These are phyloP conservation scores for Paecilomyces sp. DNA, from an alignment of 2,329 filamentous ascomycete species.

Conservation along the genomic window DNA sequence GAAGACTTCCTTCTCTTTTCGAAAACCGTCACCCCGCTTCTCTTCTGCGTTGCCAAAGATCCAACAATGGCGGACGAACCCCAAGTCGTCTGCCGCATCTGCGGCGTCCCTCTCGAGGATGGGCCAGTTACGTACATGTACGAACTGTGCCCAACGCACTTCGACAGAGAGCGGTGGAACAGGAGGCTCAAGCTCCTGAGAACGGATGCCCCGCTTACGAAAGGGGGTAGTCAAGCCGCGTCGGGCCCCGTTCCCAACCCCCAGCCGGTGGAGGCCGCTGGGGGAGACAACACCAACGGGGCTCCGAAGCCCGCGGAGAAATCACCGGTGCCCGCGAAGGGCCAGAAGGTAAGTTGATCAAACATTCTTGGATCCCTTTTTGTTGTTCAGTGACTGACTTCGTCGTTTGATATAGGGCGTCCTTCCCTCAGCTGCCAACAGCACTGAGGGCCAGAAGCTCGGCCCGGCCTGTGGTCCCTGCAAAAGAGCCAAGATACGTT, in stretches of 20 bases:
- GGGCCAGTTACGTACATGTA: not conserved
- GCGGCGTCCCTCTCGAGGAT: not conserved
- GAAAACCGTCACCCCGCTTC: not conserved
- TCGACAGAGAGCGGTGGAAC: not conserved
- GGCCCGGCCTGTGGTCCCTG: conserved; percentile 15
- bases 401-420: not conserved
- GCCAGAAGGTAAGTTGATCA: not conserved
- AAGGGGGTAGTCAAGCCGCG: not conserved
- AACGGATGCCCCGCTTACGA: not conserved
- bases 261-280: not conserved
- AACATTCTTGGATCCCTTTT: not conserved
- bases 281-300: not conserved
- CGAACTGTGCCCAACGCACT: not conserved
- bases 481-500: conserved; percentile 19
- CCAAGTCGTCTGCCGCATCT: not conserved
- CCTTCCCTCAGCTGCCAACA: not conserved
- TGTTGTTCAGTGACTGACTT: not conserved
- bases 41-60: not conserved
- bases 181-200: not conserved
- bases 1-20: not conserved
- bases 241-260: not conserved
- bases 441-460: not conserved
- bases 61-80: not conserved
- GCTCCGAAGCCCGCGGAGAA: not conserved
- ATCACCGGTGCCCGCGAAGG: not conserved